A percentile compares a stretch with the other conserved stretches of the same genome.
phyloP scores from a whole-genome alignment of 768 basidiomycete genomes.

The Artomyces pyxidatus region DNA sequence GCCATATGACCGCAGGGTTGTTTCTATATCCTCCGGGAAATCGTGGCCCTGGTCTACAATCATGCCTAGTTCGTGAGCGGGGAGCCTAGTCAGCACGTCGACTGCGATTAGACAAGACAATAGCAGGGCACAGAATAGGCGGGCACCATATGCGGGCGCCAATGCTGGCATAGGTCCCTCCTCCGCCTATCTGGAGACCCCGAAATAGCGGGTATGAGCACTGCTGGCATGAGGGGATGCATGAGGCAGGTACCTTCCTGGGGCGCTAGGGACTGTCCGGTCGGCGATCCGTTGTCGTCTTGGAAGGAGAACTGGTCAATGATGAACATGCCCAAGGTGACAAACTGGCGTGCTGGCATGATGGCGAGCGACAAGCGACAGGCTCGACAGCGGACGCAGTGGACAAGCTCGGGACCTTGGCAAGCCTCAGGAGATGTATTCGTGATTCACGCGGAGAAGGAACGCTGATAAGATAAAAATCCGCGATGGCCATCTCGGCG shows the following conservation, averaged over 20 bases:
- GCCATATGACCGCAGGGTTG: constrained; percentile 54
- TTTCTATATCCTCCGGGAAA: constrained; percentile 54
- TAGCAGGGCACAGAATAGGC: not conserved
- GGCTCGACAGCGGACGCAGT: not conserved
- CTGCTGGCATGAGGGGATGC: not conserved
- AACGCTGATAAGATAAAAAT: not conserved
- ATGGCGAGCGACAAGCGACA: not conserved
- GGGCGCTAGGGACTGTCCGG: constrained; percentile 31
- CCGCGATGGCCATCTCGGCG: not conserved
- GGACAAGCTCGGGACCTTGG: not conserved
- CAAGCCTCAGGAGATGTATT: not conserved
- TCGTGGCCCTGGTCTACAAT: constrained; percentile 76
- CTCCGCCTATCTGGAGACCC: constrained; percentile 74
- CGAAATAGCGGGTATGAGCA: not conserved
- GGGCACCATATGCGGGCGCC: constrained; percentile 75
- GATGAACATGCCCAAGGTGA: constrained; percentile 86
- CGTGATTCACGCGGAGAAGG: not conserved
- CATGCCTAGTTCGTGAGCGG: constrained; percentile 63
- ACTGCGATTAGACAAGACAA: not conserved
- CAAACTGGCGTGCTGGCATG: constrained; percentile 29
- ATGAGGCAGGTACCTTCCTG: constrained; percentile 38
- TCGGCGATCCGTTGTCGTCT: constrained; percentile 47
- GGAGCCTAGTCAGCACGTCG: constrained; percentile 41
- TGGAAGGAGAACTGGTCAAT: constrained; percentile 70
- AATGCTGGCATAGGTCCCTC: constrained; percentile 74